Evolutionary conservation across 805 yeast species (phyloP).

Genomic region (Cyberlindnera veronae): DNA sequence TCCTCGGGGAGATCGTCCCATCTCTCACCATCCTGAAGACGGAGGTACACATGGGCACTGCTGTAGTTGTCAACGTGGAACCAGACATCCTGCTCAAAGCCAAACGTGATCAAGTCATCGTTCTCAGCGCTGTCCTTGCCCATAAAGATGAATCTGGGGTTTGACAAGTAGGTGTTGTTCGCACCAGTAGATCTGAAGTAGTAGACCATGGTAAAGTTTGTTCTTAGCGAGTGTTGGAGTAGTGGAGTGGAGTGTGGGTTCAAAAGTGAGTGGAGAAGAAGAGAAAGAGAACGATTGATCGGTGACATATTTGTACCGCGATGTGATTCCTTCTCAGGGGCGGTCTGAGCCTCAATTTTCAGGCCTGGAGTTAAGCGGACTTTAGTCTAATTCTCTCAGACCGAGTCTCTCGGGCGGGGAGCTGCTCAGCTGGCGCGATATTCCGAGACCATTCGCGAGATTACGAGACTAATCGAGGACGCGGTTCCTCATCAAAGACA

Average conservation of each 20-base stretch:
- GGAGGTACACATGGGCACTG: slow-evolving; percentile 73
- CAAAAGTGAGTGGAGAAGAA: not conserved
- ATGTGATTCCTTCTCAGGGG: too few relatives aligned
- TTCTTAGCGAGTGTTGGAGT: not conserved
- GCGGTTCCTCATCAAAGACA: too few relatives aligned
- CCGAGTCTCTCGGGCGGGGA: too few relatives aligned
- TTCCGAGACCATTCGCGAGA: too few relatives aligned
- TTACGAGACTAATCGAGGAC: too few relatives aligned
- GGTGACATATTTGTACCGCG: too few relatives aligned
- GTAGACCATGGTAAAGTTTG: slow-evolving; percentile 37
- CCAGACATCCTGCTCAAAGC: slow-evolving; percentile 69
- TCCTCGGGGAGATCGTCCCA: slow-evolving; percentile 49
- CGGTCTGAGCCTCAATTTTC: too few relatives aligned
- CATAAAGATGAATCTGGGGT: slow-evolving; percentile 48
- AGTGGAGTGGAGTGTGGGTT: not conserved
- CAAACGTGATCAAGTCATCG: slow-evolving; percentile 56
- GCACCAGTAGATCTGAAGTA: slow-evolving; percentile 38
- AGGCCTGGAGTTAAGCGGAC: too few relatives aligned
- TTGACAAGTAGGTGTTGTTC: slow-evolving; percentile 29
- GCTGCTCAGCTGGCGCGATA: too few relatives aligned
- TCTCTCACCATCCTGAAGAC: slow-evolving; percentile 44
- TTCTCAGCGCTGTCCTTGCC: slow-evolving; percentile 76
- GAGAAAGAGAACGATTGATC: too few relatives aligned
- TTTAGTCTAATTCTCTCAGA: too few relatives aligned
- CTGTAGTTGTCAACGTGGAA: slow-evolving; percentile 77